Evolutionary conservation across 495 filamentous ascomycete genomes (phyloP), one percentile per base, ranked within the genome.

Genomic region (Neurospora sp.): DNA sequence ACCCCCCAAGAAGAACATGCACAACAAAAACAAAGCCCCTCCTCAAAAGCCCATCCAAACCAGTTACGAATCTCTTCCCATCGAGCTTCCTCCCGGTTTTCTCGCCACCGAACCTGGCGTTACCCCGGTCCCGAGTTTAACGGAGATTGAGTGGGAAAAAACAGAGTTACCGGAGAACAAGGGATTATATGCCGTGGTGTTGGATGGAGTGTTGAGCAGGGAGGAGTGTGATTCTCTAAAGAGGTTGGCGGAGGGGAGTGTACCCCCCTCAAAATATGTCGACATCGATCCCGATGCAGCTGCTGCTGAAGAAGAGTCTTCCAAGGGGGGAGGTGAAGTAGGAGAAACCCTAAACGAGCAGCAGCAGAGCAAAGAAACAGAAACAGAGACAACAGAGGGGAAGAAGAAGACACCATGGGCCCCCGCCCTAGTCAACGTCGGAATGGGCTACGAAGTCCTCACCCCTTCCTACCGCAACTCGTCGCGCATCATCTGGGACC

Each of bases 401-500:
- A 70, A 35, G 31, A 5, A 5, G 31, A 44, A 59, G 0, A 70
- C 71, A 1, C 74, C 81, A 0, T 93, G 91, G 91, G 80, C 84
- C 37, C 84, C 86, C 8, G 91, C 91, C 7, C 86, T 91, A 83
- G 86, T 96, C 74, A 94, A 94, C 76, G 78, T 88, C 68, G 92
- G 92, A 35, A 78, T 77, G 40, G 90, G 91, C 16, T 83, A 75
- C 46, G 87, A 95, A 83, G 78, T 84, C 42, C 75, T 90, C 44
- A 82, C 82, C 1, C 82, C 85, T 10, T 84, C 88, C 39, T 86
- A 85, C 37, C 86, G 93, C 40, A 91, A 92, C 72, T 90, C 90
- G 77, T 89, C 90, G 18, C 87, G 93, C 1, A 92, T 94, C 72
- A 91, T 96, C 74, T 91, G 87, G 84, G 92, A 95, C 75, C 80